These are phyloP conservation scores for Metschnikowia dekortorum DNA, from an alignment of 805 yeast species.

Conservation along the genomic window DNA sequence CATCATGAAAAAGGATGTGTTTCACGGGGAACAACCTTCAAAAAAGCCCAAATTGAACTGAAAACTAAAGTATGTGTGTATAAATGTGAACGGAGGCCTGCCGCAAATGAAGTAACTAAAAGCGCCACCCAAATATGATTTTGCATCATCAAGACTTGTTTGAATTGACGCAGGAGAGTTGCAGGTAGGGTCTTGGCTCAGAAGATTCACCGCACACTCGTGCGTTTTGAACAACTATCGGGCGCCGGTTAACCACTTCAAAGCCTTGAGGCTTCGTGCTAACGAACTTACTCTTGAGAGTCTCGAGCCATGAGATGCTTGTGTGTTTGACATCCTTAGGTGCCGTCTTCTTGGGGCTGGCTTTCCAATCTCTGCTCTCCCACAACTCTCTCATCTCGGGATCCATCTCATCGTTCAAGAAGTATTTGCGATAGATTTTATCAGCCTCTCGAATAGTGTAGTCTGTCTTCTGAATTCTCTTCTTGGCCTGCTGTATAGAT, in stretches of 20 bases:
- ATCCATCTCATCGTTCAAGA: constrained; percentile 40
- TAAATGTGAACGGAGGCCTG: background rate
- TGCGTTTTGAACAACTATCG: constrained; percentile 21
- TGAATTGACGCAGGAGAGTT: background rate
- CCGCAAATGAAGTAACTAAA: background rate
- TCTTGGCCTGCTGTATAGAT: constrained; percentile 5
- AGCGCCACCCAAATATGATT: background rate
- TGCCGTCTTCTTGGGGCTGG: constrained; percentile 1
- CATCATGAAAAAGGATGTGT: constrained; percentile 46
- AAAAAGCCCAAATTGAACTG: constrained; percentile 20
- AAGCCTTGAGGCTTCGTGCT: constrained; percentile 20
- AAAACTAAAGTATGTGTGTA: background rate
- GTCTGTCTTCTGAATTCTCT: constrained; percentile 31
- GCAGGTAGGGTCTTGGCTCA: background rate
- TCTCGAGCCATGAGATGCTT: background rate
- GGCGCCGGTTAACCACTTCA: constrained; percentile 34
- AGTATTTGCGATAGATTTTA: constrained; percentile 41
- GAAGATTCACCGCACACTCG: background rate
- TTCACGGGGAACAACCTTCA: constrained; percentile 11
- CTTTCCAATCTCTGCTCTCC: constrained; percentile 39
- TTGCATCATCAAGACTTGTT: background rate
- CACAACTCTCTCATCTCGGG: constrained; percentile 50
- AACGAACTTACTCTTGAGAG: background rate
- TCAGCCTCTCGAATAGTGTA: constrained; percentile 63
- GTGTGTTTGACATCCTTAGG: background rate